phyloP scores from a whole-genome alignment of 768 basidiomycete species.

The Lactifluus echinatus region DNA sequence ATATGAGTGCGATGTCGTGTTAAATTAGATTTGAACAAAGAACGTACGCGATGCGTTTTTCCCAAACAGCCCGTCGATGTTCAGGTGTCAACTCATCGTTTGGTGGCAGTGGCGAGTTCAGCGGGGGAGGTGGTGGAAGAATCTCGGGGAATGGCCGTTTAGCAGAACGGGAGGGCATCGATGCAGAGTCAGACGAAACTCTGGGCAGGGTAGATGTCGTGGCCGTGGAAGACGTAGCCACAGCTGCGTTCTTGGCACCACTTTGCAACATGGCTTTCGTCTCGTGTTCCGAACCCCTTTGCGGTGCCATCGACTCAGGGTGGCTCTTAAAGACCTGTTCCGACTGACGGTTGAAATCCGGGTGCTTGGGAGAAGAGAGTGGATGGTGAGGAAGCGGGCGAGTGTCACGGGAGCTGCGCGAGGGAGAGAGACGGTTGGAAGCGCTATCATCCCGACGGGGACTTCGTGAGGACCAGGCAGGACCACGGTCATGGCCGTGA shows the following conservation, averaged over 20 bases:
- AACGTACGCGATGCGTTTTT: constrained; percentile 35
- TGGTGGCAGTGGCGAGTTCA: neutral
- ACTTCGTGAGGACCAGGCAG: neutral
- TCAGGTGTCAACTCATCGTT: constrained; percentile 26
- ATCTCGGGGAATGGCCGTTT: neutral
- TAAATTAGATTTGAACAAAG: neutral
- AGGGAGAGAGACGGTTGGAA: neutral
- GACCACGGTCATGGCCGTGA: neutral
- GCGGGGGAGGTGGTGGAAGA: constrained; percentile 8
- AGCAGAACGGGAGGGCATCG: neutral
- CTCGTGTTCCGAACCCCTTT: neutral
- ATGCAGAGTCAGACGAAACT: neutral
- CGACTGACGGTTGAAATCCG: neutral
- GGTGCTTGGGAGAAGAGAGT: neutral
- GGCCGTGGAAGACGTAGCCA: neutral
- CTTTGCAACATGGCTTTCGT: neutral
- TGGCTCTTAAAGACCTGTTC: neutral
- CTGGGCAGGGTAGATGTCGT: neutral
- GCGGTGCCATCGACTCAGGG: neutral
- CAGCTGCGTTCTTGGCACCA: neutral
- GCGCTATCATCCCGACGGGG: constrained; percentile 1
- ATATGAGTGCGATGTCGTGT: neutral
- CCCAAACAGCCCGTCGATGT: constrained; percentile 33
- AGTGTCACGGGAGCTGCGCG: neutral
- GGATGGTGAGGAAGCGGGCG: neutral